Percentiles rank a stretch among this genome's conserved stretches.
These are phyloP conservation scores for Monosporascus sp. DNA, from an alignment of 2,329 filamentous ascomycete species.

Conservation along the genomic window DNA sequence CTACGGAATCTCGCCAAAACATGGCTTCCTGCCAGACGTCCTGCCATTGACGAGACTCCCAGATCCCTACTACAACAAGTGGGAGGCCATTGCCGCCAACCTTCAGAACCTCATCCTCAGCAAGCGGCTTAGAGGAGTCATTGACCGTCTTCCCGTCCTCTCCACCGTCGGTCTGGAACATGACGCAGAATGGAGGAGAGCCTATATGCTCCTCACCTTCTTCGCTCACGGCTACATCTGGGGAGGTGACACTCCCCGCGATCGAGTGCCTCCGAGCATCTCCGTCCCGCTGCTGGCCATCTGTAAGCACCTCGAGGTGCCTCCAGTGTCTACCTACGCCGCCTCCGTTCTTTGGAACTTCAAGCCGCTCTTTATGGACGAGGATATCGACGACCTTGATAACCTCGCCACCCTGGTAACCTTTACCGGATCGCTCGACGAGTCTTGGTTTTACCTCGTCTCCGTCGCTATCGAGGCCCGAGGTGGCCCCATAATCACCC, in stretches of 20 bases:
- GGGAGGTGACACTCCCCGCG: constrained; percentile 79
- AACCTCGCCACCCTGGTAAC: constrained; percentile 86
- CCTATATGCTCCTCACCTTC: constrained; percentile 69
- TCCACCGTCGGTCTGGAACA: constrained; percentile 76
- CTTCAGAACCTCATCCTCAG: constrained; percentile 83
- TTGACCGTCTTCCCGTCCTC: constrained; percentile 77
- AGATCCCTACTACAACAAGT: constrained; percentile 89
- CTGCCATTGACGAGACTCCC: constrained; percentile 75
- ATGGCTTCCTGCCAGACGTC: constrained; percentile 84
- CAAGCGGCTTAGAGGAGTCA: constrained; percentile 71
- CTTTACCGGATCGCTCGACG: constrained; percentile 89
- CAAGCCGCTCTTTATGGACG: constrained; percentile 80
- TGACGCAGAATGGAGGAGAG: constrained; percentile 87
- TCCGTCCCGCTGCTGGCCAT: constrained; percentile 77
- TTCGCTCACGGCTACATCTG: constrained; percentile 79
- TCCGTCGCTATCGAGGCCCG: constrained; percentile 94
- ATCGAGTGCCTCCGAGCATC: constrained; percentile 73
- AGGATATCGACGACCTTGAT: constrained; percentile 75
- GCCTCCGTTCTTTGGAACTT: constrained; percentile 95
- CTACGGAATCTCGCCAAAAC: constrained; percentile 71
- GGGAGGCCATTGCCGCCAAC: constrained; percentile 83
- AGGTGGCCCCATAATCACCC: constrained; percentile 76
- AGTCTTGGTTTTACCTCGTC: constrained; percentile 98
- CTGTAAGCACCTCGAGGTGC: constrained; percentile 74
- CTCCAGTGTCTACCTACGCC: constrained; percentile 90